A percentile compares a stretch with the other conserved stretches of the same genome.
Conservation (phyloP, 805 yeast genomes). For the Dipodascopsis uninucleata region DNA sequence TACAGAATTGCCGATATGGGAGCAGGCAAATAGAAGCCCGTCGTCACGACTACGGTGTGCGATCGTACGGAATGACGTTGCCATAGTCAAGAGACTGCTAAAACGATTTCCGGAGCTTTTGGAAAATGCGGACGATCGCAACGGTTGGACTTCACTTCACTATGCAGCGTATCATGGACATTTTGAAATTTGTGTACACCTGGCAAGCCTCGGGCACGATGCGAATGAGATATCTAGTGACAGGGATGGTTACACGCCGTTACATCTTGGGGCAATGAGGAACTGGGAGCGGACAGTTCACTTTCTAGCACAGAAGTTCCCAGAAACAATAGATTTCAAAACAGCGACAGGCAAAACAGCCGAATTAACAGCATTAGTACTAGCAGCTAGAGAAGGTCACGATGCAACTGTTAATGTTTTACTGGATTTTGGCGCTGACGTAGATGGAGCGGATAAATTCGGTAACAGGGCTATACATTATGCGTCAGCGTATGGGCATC, state of each 20-base stretch:
- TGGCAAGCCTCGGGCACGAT: constrained; percentile 58
- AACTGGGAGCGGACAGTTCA: constrained; percentile 73
- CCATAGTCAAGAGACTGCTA: constrained; percentile 62
- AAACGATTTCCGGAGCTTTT: constrained; percentile 64
- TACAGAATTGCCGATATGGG: constrained; percentile 1
- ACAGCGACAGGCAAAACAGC: constrained; percentile 45
- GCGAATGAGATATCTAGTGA: constrained; percentile 46
- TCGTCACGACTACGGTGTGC: constrained; percentile 65
- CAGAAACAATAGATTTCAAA: constrained; percentile 53
- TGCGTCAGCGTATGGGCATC: constrained; percentile 68
- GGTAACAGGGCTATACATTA: constrained; percentile 84
- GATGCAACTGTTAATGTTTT: constrained; percentile 61
- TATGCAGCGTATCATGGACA: constrained; percentile 75
- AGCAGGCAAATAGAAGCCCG: constrained; percentile 53
- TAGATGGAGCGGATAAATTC: constrained; percentile 62
- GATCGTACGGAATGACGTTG: constrained; percentile 56
- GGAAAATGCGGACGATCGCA: constrained; percentile 55
- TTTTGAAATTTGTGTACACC: constrained; percentile 55
- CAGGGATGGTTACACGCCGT: constrained; percentile 59
- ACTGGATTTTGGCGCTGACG: constrained; percentile 71
- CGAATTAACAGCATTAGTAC: constrained; percentile 48
- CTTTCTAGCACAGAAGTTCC: constrained; percentile 62
- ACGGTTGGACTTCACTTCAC: constrained; percentile 83
- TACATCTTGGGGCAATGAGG: constrained; percentile 63
- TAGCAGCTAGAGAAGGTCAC: constrained; percentile 58